Conservation (phyloP, 1,284 basidiomycete genomes). For the Polyporus tsugae region DNA sequence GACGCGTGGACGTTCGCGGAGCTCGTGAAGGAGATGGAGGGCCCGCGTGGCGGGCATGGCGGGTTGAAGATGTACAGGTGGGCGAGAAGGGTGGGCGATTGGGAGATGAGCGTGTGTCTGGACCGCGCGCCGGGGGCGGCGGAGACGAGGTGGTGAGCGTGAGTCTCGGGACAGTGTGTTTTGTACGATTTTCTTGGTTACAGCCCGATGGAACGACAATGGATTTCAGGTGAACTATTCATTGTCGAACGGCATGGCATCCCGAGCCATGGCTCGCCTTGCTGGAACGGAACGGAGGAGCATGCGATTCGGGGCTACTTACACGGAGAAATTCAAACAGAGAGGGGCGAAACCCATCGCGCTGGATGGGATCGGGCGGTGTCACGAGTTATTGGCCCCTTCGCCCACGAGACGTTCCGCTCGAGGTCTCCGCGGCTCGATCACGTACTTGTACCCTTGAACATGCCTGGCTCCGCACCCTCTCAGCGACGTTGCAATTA, state of each 20-base stretch:
- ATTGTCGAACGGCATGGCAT: no score
- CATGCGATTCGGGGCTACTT: background rate
- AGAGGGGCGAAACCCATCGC: background rate
- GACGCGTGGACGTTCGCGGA: constrained; percentile 28
- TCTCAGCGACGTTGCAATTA: background rate
- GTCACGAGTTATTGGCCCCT: background rate
- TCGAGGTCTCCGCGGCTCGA: background rate
- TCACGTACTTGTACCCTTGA: constrained; percentile 8
- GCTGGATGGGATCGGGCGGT: background rate
- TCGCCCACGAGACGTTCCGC: background rate
- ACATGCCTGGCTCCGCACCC: background rate
- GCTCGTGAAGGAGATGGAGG: constrained; percentile 32
- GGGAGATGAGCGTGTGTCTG: constrained; percentile 41
- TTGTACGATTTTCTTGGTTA: no score
- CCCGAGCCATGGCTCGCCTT: background rate
- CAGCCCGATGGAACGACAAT: no score
- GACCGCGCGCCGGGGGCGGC: constrained; percentile 32
- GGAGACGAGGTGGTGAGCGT: constrained; percentile 34
- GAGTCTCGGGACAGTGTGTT: no score
- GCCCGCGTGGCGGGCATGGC: constrained; percentile 28
- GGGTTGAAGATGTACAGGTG: constrained; percentile 45
- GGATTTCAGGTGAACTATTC: no score
- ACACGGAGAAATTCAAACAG: background rate
- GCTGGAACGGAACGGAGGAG: background rate
- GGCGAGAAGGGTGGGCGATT: constrained; percentile 41